Percentiles rank a stretch among this genome's conserved stretches.
phyloP scores from a whole-genome alignment of 1,139 yeast species.

The Sugiyamaella paludigena region DNA sequence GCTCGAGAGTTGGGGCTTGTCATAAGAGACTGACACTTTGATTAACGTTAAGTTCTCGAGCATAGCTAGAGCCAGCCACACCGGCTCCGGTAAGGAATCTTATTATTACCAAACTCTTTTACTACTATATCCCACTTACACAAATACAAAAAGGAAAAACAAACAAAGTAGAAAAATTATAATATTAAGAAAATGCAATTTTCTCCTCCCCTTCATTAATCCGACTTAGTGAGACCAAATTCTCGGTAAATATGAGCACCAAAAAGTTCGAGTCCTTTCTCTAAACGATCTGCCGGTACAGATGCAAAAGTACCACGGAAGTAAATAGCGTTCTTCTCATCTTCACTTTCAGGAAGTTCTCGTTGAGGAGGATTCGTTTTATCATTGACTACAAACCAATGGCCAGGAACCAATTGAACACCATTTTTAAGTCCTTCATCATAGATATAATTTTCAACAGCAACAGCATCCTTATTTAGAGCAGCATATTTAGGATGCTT shows the following conservation, averaged over 20 bases:
- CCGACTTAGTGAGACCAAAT: conserved; percentile 32
- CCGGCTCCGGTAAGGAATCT: no score
- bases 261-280: conserved; percentile 59
- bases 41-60: no score
- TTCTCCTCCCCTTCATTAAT: not conserved
- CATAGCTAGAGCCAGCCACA: no score
- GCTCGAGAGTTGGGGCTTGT: no score
- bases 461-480: conserved; percentile 50
- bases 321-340: conserved; percentile 48
- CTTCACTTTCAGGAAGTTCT: conserved; percentile 26
- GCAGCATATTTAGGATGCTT: conserved; percentile 72
- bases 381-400: conserved; percentile 68
- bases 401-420: conserved; percentile 80
- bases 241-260: conserved; percentile 52
- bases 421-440: conserved; percentile 64
- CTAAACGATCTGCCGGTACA: conserved; percentile 62
- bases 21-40: no score
- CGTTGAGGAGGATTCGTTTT: conserved; percentile 48
- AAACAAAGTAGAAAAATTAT: not conserved
- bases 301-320: conserved; percentile 93
- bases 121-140: no score
- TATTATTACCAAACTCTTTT: no score
- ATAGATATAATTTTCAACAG: conserved; percentile 64
- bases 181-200: not conserved
- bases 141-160: not conserved